phyloP scores from a whole-genome alignment of 176 grass and related monocot species.

The Bromus sterilis region DNA sequence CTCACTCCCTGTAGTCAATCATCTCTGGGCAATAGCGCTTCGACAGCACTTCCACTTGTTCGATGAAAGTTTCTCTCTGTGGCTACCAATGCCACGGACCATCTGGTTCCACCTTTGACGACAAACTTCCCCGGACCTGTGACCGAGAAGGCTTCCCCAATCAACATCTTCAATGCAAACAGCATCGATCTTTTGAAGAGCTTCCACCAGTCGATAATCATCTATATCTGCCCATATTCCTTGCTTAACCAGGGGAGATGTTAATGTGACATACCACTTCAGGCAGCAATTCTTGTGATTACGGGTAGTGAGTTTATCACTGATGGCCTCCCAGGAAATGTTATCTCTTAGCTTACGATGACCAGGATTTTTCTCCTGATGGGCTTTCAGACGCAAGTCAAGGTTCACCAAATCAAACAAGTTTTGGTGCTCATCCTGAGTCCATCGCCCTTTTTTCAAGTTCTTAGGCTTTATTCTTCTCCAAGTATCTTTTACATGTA shows the following conservation, averaged over 20 bases:
- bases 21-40: conserved; percentile 55
- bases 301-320: conserved; percentile 64
- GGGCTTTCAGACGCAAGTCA: conserved; percentile 61
- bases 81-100: conserved; percentile 40
- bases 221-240: conserved; percentile 51
- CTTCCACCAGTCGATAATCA: conserved; percentile 57
- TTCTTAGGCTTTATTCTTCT: conserved; percentile 47
- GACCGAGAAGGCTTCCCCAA: conserved; percentile 73
- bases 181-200: conserved; percentile 51
- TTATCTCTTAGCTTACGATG: conserved; percentile 56
- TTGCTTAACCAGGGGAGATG: conserved; percentile 12
- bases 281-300: conserved; percentile 6
- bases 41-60: conserved; percentile 56
- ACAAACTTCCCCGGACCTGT: conserved; percentile 65
- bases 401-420: conserved; percentile 81
- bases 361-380: conserved; percentile 3
- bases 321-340: conserved; percentile 80
- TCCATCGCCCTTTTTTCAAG: conserved; percentile 42
- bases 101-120: conserved; percentile 65
- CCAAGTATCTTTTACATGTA: conserved; percentile 81
- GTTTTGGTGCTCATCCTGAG: conserved; percentile 63
- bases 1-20: conserved; percentile 39
- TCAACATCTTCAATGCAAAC: conserved; percentile 75
- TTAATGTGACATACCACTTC: conserved; percentile 48
- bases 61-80: conserved; percentile 57